phyloP scores from a whole-genome alignment of 2,329 filamentous ascomycete species.

The Xylariaceae sp. region DNA sequence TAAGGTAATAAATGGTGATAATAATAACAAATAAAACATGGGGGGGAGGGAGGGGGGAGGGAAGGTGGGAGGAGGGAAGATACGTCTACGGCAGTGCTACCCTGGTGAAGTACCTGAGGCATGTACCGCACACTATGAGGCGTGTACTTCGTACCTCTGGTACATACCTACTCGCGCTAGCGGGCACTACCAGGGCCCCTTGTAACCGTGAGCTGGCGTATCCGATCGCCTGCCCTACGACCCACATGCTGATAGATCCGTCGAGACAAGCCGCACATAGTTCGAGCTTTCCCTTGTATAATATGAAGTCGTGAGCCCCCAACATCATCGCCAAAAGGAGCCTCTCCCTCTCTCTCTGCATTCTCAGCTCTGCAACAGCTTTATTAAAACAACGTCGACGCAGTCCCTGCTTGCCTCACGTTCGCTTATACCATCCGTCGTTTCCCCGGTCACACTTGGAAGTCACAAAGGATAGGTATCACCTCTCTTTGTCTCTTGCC shows the following conservation, averaged over 20 bases:
- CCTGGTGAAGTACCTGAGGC: neutral
- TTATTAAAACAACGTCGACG: constrained; percentile 1
- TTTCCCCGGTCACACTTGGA: neutral
- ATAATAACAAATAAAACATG: constrained; percentile 8
- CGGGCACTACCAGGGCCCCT: constrained; percentile 3
- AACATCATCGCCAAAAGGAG: constrained; percentile 12
- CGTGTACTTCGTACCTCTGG: neutral
- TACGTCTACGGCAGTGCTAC: no score
- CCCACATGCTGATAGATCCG: constrained; percentile 19
- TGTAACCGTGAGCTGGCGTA: constrained; percentile 18
- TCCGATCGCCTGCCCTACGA: constrained; percentile 19
- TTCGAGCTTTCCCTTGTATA: constrained; percentile 18
- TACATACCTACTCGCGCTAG: neutral
- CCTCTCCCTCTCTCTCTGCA: constrained; percentile 7
- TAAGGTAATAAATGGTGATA: neutral
- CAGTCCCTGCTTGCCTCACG: constrained; percentile 1
- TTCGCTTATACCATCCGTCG: constrained; percentile 9
- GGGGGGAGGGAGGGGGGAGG: no score
- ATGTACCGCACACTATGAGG: neutral
- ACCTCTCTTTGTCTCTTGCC: constrained; percentile 1
- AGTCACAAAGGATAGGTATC: neutral
- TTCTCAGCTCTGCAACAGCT: constrained; percentile 11
- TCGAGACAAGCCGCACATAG: constrained; percentile 13
- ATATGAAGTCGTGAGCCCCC: constrained; percentile 20
- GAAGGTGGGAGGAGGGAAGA: no score